Base-by-base conservation (phyloP, 2,329 filamentous ascomycete species). In the Paecilomyces variotii region DNA sequence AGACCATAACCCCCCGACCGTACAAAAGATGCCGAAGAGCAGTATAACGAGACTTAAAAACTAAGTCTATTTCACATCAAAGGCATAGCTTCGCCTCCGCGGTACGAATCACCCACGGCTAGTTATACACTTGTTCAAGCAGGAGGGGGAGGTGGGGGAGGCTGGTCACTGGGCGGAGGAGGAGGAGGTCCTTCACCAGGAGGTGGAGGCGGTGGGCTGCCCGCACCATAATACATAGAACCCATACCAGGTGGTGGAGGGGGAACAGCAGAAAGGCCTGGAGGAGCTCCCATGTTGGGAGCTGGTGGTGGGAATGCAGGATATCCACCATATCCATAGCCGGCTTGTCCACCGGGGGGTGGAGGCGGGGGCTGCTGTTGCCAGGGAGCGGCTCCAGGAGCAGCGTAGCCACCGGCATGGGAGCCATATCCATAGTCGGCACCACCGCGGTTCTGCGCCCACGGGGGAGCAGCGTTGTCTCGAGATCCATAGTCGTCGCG, bases 311-410 rank as follows among this genome's bases (percentile, higher is more conserved):
- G 74, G 56, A 77, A 79, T 57, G 72, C 77, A 61, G 77, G 72
- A 59, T 83, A 82, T 39, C 74, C 77, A 59, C 64, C 75, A 72
- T 89, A 90, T 28, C 81, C 84, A 66, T 85, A 82, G 59, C 83
- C 75, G 26, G 73, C 67, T 59, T 75, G 75, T 30, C 71, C 74
- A 53, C 72, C 73, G 57, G 72, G 70, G 55, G 73, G 70, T 50
- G 72, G 68, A 67, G 73, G 67, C 64, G 79, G 74, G 60, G 75
- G 75, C 65, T 78, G 80, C 68, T 87, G 85, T 60, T 87, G 83
- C 85, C 87, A 89, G 24, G 86, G 84, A 62, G 80, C 79, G 64
- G 72, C 69, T 54, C 68, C 71, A 25, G 72, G 77, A 62, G 74
- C 75, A 60, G 77, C 68, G 53, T 74, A 72, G 56, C 71, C 71